These are phyloP conservation scores for Saccharomyces uvarum DNA, from an alignment of 1,139 yeast genomes.

Conservation along the genomic window DNA sequence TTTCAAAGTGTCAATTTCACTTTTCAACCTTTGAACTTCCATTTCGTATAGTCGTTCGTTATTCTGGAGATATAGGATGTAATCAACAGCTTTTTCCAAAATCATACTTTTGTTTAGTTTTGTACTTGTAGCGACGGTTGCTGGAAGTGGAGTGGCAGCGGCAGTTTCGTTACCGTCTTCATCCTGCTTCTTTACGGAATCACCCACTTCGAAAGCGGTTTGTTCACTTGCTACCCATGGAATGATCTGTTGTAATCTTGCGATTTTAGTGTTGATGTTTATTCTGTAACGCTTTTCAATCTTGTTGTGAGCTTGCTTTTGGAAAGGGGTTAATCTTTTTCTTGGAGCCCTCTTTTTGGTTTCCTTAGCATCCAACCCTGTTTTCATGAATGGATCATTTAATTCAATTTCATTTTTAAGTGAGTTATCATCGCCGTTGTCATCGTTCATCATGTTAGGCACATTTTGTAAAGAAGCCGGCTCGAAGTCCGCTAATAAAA, in stretches of 20 bases:
- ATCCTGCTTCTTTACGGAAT: slow-evolving; percentile 13
- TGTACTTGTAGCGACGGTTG: slow-evolving; percentile 22
- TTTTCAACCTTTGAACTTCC: slow-evolving; percentile 30
- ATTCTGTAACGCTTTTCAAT: slow-evolving; percentile 64
- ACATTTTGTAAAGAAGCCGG: not conserved
- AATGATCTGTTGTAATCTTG: slow-evolving; percentile 52
- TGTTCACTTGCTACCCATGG: slow-evolving; percentile 54
- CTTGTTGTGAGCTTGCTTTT: slow-evolving; percentile 64
- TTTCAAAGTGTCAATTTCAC: slow-evolving; percentile 28
- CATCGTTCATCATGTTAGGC: slow-evolving; percentile 3
- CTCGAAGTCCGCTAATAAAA: not conserved
- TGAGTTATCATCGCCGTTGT: slow-evolving; percentile 2
- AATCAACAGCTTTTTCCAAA: slow-evolving; percentile 58
- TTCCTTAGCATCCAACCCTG: slow-evolving; percentile 4
- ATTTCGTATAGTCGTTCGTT: slow-evolving; percentile 35
- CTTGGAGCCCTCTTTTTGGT: slow-evolving; percentile 45
- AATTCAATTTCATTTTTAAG: not conserved
- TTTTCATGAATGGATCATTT: slow-evolving; percentile 5
- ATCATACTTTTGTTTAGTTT: slow-evolving; percentile 57
- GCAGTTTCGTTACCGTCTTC: slow-evolving; percentile 4
- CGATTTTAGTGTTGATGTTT: slow-evolving; percentile 63
- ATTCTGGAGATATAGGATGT: slow-evolving; percentile 44
- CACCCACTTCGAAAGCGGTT: slow-evolving; percentile 49
- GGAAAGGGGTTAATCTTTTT: slow-evolving; percentile 51
- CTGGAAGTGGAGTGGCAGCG: slow-evolving; percentile 3